phyloP scores from a whole-genome alignment of 805 yeast species.

The Yarrowia hollandica region DNA sequence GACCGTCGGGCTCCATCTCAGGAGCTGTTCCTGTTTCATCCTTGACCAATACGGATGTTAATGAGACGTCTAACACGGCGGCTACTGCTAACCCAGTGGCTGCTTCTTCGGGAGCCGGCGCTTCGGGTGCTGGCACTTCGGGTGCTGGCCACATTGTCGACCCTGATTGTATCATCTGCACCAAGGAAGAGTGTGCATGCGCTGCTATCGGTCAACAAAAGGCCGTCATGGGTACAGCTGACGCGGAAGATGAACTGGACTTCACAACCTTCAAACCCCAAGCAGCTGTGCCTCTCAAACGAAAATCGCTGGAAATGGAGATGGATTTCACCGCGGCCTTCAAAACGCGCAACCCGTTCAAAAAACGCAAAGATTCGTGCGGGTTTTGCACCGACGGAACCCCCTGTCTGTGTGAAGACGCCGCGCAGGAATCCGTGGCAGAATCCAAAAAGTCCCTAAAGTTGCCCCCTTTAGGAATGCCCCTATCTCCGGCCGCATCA shows the following conservation, averaged over 20 bases:
- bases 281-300: conserved; percentile 19
- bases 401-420: conserved; percentile 89
- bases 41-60: background rate
- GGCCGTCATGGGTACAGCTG: conserved; percentile 14
- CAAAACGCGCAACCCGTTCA: conserved; percentile 31
- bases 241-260: conserved; percentile 20
- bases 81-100: background rate
- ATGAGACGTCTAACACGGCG: background rate
- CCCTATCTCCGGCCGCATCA: conserved; percentile 34
- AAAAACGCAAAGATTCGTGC: conserved; percentile 54
- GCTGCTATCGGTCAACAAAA: conserved; percentile 44
- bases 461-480: conserved; percentile 35
- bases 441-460: conserved; percentile 31
- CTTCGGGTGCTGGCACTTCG: background rate
- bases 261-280: conserved; percentile 21
- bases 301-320: conserved; percentile 42
- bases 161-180: conserved; percentile 62
- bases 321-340: conserved; percentile 54
- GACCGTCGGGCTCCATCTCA: background rate
- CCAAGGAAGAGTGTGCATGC: conserved; percentile 68
- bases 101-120: conserved; percentile 36
- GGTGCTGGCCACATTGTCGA: conserved; percentile 30
- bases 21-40: background rate
- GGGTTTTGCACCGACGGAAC: conserved; percentile 93
- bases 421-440: conserved; percentile 38